Conservation (phyloP, 2,329 filamentous ascomycete species). For the Colletotrichum orchidophilum region DNA sequence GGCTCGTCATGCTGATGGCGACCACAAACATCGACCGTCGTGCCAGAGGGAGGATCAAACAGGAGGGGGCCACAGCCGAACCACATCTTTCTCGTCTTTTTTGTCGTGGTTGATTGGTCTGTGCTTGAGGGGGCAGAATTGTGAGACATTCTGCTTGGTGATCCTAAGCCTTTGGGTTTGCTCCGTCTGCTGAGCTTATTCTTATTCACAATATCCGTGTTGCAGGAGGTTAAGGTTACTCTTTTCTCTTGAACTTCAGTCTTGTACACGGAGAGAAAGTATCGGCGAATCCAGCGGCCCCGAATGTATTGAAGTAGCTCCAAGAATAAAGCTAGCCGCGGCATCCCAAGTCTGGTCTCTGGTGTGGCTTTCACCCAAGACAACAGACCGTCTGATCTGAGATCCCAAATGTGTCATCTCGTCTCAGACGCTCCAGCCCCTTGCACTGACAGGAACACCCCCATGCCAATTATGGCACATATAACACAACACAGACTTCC, state of each 20-base stretch:
- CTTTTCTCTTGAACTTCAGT: too few species aligned
- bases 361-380: constrained; percentile 24
- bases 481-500: constrained; percentile 22
- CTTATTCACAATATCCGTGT: not conserved
- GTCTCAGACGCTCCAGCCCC: constrained; percentile 32
- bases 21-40: constrained; percentile 23
- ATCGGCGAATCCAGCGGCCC: not conserved
- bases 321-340: not conserved
- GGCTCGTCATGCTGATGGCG: constrained; percentile 4
- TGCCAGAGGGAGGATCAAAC: constrained; percentile 31
- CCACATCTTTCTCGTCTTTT: constrained; percentile 1
- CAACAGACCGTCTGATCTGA: constrained; percentile 34
- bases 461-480: constrained; percentile 3
- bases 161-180: not conserved
- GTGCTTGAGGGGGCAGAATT: not conserved
- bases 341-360: not conserved
- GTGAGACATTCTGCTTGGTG: not conserved
- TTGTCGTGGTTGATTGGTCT: constrained; percentile 1
- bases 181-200: not conserved
- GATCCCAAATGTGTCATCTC: constrained; percentile 34
- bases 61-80: constrained; percentile 29
- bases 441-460: constrained; percentile 9
- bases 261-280: accelerated
- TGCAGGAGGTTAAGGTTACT: not conserved
- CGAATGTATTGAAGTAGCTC: not conserved